phyloP scores from a whole-genome alignment of 1,284 basidiomycete species.

The Moesziomyces sp. region DNA sequence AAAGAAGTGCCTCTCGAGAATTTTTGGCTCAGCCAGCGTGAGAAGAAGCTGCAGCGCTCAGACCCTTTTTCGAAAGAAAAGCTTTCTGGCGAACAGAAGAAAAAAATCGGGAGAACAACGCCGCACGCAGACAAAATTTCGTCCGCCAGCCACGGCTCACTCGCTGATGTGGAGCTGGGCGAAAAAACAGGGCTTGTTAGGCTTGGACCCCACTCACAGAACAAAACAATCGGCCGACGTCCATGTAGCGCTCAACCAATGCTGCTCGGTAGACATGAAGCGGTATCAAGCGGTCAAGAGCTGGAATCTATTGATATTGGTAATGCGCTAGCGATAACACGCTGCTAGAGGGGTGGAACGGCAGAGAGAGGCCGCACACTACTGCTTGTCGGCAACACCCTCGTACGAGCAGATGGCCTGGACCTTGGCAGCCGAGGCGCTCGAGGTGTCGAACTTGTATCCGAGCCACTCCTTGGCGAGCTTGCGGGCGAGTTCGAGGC shows the following conservation, averaged over 20 bases:
- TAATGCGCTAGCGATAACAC: too few species aligned
- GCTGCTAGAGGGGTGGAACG: too few species aligned
- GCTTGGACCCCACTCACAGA: too few species aligned
- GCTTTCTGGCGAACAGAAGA: too few species aligned
- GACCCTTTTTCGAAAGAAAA: conserved; percentile 1
- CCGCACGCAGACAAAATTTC: too few species aligned
- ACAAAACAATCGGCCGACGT: too few species aligned
- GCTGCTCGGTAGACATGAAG: too few species aligned
- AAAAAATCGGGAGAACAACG: not conserved
- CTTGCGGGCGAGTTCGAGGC: conserved; percentile 69
- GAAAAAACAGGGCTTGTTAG: too few species aligned
- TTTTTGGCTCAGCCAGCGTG: not conserved
- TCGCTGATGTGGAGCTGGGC: conserved; percentile 2
- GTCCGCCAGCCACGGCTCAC: too few species aligned
- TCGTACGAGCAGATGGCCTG: conserved; percentile 65
- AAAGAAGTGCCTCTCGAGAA: not conserved
- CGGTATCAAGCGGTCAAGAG: not conserved
- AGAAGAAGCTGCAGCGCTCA: not conserved
- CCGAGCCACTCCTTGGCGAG: conserved; percentile 70
- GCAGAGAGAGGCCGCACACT: not conserved
- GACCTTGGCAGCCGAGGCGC: conserved; percentile 69
- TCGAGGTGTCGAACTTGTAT: conserved; percentile 69
- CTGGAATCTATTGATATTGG: conserved; percentile 10
- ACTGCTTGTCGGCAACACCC: conserved; percentile 45
- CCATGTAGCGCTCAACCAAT: too few species aligned